Evolutionary conservation across 2,329 filamentous ascomycete species (phyloP).

Genomic region (Trichoderma koningii): DNA sequence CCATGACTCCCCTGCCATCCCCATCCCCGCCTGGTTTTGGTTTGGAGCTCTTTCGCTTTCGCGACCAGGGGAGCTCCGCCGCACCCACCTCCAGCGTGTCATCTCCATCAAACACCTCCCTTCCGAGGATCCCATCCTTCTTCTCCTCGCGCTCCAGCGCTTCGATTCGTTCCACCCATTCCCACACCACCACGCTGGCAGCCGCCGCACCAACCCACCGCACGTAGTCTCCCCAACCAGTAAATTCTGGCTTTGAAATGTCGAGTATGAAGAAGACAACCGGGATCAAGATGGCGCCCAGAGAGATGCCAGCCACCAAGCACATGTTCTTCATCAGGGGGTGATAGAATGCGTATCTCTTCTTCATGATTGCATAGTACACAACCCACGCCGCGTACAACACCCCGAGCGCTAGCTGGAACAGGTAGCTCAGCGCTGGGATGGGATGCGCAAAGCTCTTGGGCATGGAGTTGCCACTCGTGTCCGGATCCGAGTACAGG

Average conservation of each 20-base stretch:
- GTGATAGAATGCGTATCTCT: conserved; percentile 88
- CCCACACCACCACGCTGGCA: conserved; percentile 96
- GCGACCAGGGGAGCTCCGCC: conserved; percentile 53
- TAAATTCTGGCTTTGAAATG: conserved; percentile 80
- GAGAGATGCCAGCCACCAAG: conserved; percentile 75
- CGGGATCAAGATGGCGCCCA: conserved; percentile 81
- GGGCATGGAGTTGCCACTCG: conserved; percentile 60
- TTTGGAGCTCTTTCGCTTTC: conserved; percentile 43
- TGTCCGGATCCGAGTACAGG: conserved; percentile 53
- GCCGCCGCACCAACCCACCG: conserved; percentile 94
- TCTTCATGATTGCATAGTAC: conserved; percentile 90
- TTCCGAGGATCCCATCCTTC: conserved; percentile 86
- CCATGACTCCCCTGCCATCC: conserved; percentile 26
- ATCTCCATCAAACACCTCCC: conserved; percentile 91
- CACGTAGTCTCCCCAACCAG: conserved; percentile 93
- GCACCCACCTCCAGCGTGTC: conserved; percentile 76
- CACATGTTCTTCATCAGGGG: conserved; percentile 87
- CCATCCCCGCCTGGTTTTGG: conserved; percentile 27
- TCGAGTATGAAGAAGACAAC: conserved; percentile 93
- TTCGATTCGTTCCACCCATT: conserved; percentile 96
- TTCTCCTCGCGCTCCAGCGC: conserved; percentile 89
- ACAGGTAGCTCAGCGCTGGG: conserved; percentile 86
- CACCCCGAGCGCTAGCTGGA: conserved; percentile 81
- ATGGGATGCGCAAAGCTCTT: conserved; percentile 84
- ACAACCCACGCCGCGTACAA: conserved; percentile 93